Conservation (phyloP, 2,329 filamentous ascomycete species). For the Penicillium janthinellum region DNA sequence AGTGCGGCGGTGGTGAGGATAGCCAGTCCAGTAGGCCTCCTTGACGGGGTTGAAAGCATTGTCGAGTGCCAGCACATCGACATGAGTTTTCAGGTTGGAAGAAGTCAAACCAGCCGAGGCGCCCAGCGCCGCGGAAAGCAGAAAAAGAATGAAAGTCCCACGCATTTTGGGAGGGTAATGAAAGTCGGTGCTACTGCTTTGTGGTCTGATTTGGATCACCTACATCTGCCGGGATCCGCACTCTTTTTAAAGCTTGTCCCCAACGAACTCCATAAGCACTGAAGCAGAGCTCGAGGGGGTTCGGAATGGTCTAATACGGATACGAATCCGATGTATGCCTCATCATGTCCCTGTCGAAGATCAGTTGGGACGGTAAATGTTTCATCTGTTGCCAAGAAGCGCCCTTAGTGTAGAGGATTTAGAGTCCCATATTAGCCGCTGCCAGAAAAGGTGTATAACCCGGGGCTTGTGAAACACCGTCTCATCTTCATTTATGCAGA, state of each 20-base stretch:
- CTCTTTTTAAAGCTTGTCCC: not conserved
- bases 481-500: not conserved
- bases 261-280: not conserved
- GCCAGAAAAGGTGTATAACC: not conserved
- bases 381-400: not conserved
- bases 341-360: not conserved
- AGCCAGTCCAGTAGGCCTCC: slow-evolving; percentile 62
- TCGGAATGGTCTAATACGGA: not conserved
- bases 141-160: slow-evolving; percentile 26
- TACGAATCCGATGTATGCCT: not conserved
- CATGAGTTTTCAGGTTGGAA: slow-evolving; percentile 41
- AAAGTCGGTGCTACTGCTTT: slow-evolving; percentile 13
- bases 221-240: not conserved
- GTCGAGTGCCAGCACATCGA: slow-evolving; percentile 51
- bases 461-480: not conserved
- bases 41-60: slow-evolving; percentile 60
- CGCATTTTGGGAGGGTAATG: slow-evolving; percentile 21
- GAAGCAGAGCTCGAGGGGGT: no score
- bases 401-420: not conserved
- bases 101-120: slow-evolving; percentile 23
- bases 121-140: slow-evolving; percentile 30
- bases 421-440: not conserved
- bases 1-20: slow-evolving; percentile 63
- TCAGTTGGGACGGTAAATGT: not conserved
- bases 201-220: not conserved